phyloP scores from a whole-genome alignment of 805 yeast genomes.

The Myxozyma mucilagina region DNA sequence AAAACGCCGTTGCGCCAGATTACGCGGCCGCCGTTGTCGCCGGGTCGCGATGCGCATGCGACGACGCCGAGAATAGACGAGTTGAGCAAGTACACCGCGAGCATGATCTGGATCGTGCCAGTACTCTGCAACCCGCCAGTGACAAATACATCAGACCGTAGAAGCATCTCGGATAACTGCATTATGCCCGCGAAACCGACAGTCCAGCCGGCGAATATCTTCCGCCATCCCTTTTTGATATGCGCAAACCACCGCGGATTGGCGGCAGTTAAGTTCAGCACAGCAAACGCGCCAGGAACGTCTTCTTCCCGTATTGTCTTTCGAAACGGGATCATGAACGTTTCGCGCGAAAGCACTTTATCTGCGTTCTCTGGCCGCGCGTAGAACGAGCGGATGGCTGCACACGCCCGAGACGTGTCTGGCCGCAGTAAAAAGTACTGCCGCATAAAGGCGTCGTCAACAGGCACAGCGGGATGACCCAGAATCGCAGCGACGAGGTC shows the following conservation, averaged over 20 bases:
- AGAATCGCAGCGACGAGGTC: conserved; percentile 25
- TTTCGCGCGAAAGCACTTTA: conserved; percentile 10
- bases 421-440: conserved; percentile 32
- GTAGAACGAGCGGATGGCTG: conserved; percentile 29
- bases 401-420: conserved; percentile 20
- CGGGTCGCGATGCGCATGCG: conserved; percentile 51
- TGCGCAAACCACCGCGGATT: conserved; percentile 50
- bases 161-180: conserved; percentile 50
- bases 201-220: conserved; percentile 41
- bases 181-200: conserved; percentile 43
- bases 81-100: conserved; percentile 51
- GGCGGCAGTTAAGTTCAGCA: conserved; percentile 64
- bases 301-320: conserved; percentile 59
- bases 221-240: conserved; percentile 41
- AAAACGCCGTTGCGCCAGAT: conserved; percentile 68
- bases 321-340: conserved; percentile 65
- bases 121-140: conserved; percentile 42
- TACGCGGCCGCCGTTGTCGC: conserved; percentile 54
- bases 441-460: conserved; percentile 20
- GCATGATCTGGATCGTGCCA: conserved; percentile 49
- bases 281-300: conserved; percentile 54
- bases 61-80: conserved; percentile 51
- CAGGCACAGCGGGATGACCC: conserved; percentile 18
- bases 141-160: conserved; percentile 43
- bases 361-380: conserved; percentile 7